phyloP scores from a whole-genome alignment of 441 rosid genomes.

The Euphorbia celastroides region DNA sequence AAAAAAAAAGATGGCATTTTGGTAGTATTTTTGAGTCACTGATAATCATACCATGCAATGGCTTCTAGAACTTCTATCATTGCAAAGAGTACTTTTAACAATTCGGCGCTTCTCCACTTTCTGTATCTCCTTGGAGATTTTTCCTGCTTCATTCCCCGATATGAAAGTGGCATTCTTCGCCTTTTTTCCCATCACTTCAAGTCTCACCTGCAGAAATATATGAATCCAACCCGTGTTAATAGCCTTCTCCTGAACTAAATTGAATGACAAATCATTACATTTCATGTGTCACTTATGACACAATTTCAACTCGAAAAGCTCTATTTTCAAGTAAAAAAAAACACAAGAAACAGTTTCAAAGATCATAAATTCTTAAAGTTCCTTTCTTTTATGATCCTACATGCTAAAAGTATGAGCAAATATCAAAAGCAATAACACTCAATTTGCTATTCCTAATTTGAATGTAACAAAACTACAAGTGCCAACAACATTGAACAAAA shows the following conservation, averaged over 20 bases:
- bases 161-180: conserved; percentile 84
- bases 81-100: conserved; percentile 87
- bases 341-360: background rate
- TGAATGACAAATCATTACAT: background rate
- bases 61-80: conserved; percentile 93
- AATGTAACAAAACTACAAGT: background rate
- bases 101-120: conserved; percentile 94
- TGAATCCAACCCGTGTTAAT: background rate
- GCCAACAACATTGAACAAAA: background rate
- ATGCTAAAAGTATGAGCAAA: no score
- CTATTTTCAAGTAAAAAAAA: background rate
- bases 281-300: background rate
- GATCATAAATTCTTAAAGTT: background rate
- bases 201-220: conserved; percentile 55
- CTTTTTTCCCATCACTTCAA: conserved; percentile 96
- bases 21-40: background rate
- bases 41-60: conserved; percentile 74
- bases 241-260: background rate
- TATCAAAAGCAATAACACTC: background rate
- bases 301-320: background rate
- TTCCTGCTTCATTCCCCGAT: conserved; percentile 86
- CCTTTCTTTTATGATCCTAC: background rate
- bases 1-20: background rate
- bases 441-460: background rate
- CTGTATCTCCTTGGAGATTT: conserved; percentile 80